Base-by-base conservation (phyloP, 441 rosid genomes). In the Theobroma grandiflorum region DNA sequence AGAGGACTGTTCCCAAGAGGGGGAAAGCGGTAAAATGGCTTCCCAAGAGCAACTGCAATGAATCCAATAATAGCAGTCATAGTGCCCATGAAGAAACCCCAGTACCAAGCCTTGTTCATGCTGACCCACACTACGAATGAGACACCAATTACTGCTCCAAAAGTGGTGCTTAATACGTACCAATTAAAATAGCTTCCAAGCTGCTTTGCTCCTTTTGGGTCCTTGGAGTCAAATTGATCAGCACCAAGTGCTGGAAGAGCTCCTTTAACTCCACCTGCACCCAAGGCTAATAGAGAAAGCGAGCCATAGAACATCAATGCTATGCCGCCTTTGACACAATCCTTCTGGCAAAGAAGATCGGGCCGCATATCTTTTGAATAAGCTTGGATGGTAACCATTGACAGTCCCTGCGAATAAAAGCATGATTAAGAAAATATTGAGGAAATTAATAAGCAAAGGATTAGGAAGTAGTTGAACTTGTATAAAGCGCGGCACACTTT, bases 241-340 rank as follows among this genome's bases (percentile, higher is more conserved):
- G 84, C 86, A 2, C 88, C 88, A 8, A 83, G 86, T 0, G 88
- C 88, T 0, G 86, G 84, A 57, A 85, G 66, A 6, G 83, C 83
- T 5, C 86, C 86, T 31, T 73, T 83, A 10, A 76, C 80, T 20
- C 81, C 88, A 1, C 84, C 86, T 8, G 76, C 14, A 0, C 88
- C 88, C 2, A 85, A 42, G 40, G 88, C 81, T 26, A 75, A 69
- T 33, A 83, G 71, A 49, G 61, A 43, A 50, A 85, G 82, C 6
- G 83, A 70, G 2, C 58, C 68, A 10, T 78, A 78, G 42, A 85
- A 82, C 82, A 82, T 82, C 45, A 72, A 8, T 7, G 85, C 85
- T 58, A 71, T 67, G 15, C 80, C 58, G 5, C 87, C 85, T 55
- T 72, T 53, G 58, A 85, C 37, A 72, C 64, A 72, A 72, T 11